Percentiles rank a stretch among this genome's conserved stretches.
phyloP scores from a whole-genome alignment of 805 yeast genomes.

The Saccharomycopsis sp. region DNA sequence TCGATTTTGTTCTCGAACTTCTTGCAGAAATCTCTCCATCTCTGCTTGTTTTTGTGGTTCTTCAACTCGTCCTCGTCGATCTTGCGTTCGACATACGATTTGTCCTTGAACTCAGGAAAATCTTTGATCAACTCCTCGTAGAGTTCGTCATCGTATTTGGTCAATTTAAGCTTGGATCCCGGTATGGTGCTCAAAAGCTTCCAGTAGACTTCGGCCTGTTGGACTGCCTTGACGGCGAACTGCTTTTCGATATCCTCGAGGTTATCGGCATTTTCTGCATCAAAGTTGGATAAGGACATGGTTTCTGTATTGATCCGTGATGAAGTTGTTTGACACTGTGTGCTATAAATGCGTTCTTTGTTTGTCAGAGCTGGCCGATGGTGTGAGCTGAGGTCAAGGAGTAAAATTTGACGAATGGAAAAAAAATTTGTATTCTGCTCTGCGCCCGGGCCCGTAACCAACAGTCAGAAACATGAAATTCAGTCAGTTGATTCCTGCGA shows the following conservation, averaged over 20 bases:
- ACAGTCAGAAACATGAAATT: too few species aligned
- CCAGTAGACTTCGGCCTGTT: conserved; percentile 95
- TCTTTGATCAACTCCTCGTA: conserved; percentile 50
- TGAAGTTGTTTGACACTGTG: too few species aligned
- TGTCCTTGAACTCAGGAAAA: conserved; percentile 83
- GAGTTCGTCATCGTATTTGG: conserved; percentile 67
- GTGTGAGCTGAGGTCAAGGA: too few species aligned
- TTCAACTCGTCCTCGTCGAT: conserved; percentile 80
- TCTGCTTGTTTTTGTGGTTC: conserved; percentile 67
- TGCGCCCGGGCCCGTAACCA: too few species aligned
- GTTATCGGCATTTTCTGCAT: conserved; percentile 90
- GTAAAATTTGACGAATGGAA: too few species aligned
- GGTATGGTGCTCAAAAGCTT: conserved; percentile 60
- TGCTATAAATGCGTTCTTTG: too few species aligned
- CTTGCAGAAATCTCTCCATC: conserved; percentile 86
- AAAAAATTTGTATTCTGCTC: too few species aligned
- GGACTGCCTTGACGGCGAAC: conserved; percentile 95
- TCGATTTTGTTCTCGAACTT: conserved; percentile 73
- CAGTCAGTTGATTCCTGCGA: too few species aligned
- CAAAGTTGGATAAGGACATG: conserved; percentile 36
- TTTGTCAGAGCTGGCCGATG: too few species aligned
- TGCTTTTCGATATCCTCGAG: conserved; percentile 94
- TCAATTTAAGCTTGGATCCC: conserved; percentile 73
- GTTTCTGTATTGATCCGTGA: too few species aligned
- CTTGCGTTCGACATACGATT: conserved; percentile 42